phyloP scores from a whole-genome alignment of 805 yeast genomes.

The Candida glaebosa region DNA sequence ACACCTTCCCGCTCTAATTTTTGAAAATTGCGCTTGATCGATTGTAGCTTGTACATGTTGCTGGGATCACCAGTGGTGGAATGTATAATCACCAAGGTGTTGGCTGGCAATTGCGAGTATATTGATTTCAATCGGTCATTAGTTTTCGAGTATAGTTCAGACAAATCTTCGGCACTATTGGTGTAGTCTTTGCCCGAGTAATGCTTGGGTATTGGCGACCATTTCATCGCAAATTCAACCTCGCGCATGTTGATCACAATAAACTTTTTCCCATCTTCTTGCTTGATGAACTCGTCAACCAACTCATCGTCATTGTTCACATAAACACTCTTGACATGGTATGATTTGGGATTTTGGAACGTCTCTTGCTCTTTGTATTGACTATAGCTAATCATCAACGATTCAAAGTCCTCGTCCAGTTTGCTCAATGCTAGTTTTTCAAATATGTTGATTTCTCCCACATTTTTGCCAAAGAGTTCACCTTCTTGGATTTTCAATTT shows the following conservation, averaged over 20 bases:
- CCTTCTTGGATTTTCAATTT: slow-evolving; percentile 71
- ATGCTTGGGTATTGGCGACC: slow-evolving; percentile 18
- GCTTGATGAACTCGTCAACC: slow-evolving; percentile 36
- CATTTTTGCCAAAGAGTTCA: slow-evolving; percentile 50
- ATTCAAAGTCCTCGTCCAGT: slow-evolving; percentile 7
- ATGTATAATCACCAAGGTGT: slow-evolving; percentile 57
- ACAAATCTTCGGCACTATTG: slow-evolving; percentile 6
- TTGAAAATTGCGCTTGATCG: slow-evolving; percentile 40
- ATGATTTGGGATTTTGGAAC: slow-evolving; percentile 13
- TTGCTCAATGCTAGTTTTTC: slow-evolving; percentile 13
- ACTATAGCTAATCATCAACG: slow-evolving; percentile 23
- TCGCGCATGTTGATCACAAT: slow-evolving; percentile 57
- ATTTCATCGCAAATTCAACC: slow-evolving; percentile 42
- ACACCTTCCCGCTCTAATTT: slow-evolving; percentile 38
- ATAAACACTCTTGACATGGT: slow-evolving; percentile 26
- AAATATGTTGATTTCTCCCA: slow-evolving; percentile 23
- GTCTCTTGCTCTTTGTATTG: slow-evolving; percentile 16
- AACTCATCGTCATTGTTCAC: slow-evolving; percentile 62
- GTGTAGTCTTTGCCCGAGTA: slow-evolving; percentile 17
- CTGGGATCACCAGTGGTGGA: slow-evolving; percentile 63
- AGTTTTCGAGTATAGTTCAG: slow-evolving; percentile 26
- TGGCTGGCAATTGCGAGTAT: slow-evolving; percentile 50
- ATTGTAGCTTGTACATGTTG: slow-evolving; percentile 45
- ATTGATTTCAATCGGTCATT: slow-evolving; percentile 46
- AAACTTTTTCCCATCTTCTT: slow-evolving; percentile 41